These are phyloP conservation scores for Globisporangium nodosum DNA, from an alignment of 352 stramenopile genomes.

Conservation along the genomic window DNA sequence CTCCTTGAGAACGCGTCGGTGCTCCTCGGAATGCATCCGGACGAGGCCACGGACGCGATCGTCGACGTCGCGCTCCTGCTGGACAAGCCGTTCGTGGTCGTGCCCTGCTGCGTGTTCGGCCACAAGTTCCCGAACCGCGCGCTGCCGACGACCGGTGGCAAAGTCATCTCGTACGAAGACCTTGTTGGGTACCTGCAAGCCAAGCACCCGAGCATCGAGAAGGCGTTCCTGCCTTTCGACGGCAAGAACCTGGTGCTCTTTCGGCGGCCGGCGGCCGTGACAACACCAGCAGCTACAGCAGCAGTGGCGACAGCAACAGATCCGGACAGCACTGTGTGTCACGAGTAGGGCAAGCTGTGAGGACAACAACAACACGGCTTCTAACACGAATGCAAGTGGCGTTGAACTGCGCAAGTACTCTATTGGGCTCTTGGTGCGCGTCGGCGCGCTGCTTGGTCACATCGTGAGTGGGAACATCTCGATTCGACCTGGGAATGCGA, in stretches of 20 bases:
- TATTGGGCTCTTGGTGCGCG: background rate
- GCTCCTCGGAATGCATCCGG: conserved; percentile 92
- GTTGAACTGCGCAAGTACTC: background rate
- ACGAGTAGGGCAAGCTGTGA: background rate
- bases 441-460: background rate
- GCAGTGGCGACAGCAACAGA: background rate
- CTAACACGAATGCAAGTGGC: too few relatives aligned
- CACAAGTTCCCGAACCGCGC: conserved; percentile 83
- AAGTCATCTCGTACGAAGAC: conserved; percentile 74
- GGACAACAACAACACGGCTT: background rate
- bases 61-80: conserved; percentile 88
- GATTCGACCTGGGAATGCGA: conserved; percentile 30
- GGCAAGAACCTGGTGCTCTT: conserved; percentile 86
- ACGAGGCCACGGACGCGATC: conserved; percentile 94
- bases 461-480: conserved; percentile 17
- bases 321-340: background rate
- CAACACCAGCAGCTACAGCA: background rate
- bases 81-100: conserved; percentile 92
- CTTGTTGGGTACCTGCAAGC: conserved; percentile 70
- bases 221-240: conserved; percentile 66
- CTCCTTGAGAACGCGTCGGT: conserved; percentile 75
- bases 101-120: conserved; percentile 96
- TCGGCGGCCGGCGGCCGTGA: conserved; percentile 10
- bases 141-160: conserved; percentile 24
- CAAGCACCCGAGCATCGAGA: conserved; percentile 63